These are phyloP conservation scores for Fragilariopsis cylindrus DNA, from an alignment of 108 stramenopile species.

Conservation along the genomic window DNA sequence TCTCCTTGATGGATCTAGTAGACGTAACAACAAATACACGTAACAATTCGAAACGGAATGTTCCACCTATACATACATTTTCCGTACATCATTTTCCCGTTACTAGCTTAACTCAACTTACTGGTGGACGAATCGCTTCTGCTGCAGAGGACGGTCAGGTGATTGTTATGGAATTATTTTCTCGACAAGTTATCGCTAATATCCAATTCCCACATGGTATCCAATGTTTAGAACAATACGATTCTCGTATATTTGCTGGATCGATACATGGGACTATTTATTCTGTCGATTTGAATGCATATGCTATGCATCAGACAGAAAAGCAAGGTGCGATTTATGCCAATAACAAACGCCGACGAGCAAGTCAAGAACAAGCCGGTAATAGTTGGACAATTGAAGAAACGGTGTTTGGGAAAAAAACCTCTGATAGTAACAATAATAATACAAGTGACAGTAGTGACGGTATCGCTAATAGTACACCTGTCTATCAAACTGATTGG, in stretches of 20 bases:
- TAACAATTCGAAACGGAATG: conserved; percentile 2
- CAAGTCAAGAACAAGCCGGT: conserved; percentile 9
- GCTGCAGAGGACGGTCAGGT: conserved; percentile 65
- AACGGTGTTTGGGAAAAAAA: conserved; percentile 36
- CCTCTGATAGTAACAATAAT: background rate
- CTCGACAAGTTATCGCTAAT: conserved; percentile 51
- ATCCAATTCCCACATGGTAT: conserved; percentile 63
- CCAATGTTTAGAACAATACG: conserved; percentile 40
- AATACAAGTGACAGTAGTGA: background rate
- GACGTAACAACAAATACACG: conserved; percentile 4
- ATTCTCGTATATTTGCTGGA: conserved; percentile 60
- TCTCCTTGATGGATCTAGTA: conserved; percentile 63
- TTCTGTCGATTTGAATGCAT: conserved; percentile 64
- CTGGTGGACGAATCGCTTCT: conserved; percentile 57
- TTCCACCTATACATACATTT: conserved; percentile 70
- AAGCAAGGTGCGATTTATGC: conserved; percentile 39
- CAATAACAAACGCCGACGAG: conserved; percentile 6
- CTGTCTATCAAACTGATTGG: conserved; percentile 49
- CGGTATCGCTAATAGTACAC: background rate
- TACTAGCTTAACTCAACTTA: conserved; percentile 41
- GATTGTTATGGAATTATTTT: conserved; percentile 64
- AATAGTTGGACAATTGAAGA: conserved; percentile 30
- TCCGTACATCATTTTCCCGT: conserved; percentile 72
- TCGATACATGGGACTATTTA: conserved; percentile 69
- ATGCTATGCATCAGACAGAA: conserved; percentile 57